Base-by-base conservation (phyloP, 139 green algal genomes). In the Chlamydomonas schloesseri region DNA sequence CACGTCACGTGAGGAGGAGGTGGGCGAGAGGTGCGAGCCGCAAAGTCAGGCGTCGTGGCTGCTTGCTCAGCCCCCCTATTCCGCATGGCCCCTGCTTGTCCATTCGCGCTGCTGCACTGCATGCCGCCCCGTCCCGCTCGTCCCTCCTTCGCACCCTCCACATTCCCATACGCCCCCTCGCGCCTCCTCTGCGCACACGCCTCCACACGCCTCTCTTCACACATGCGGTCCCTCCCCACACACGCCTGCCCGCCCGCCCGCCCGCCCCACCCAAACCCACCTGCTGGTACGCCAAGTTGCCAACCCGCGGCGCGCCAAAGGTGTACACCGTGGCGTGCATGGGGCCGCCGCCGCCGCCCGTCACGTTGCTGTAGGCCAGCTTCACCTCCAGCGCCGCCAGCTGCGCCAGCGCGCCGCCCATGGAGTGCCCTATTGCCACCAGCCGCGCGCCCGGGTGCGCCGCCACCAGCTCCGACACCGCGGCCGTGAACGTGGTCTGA, bases 231-330 rank as follows among this genome's bases (percentile, higher is more conserved):
- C 17, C 3, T 24, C 18, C 55, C 17, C 55, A 60, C 55, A 2
- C 10, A 8, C 18, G 1, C 64, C 29, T 0, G n/a, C 78, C 26
- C 5, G 24, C 60, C 15, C n/a, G n/a, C 17, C 28, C 20, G 46
- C 67, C 31, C 21, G 0, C 31, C 4, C 10, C 67, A 23, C 46
- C 23, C 11, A 47, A 0, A 67, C 95, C 89, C 76, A 96, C 95
- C 57, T 90, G 57, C 0, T 91, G 78, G 81, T 98, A 98, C 0
- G 90, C 83, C 20, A 53, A 47, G 89, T 99, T 98, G 81, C 96
- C 96, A 2, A 98, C 94, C 15, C 96, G 93, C 6, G 97, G 97
- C 9, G 92, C 91, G 0, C 97, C 97, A 89, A 96, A 99, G 0
- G 96, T 98, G 78, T 92, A 94, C 37, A 84, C 82, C 14, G 50